Conservation (phyloP, 306 rosid genomes). For the Malus sieversii region DNA sequence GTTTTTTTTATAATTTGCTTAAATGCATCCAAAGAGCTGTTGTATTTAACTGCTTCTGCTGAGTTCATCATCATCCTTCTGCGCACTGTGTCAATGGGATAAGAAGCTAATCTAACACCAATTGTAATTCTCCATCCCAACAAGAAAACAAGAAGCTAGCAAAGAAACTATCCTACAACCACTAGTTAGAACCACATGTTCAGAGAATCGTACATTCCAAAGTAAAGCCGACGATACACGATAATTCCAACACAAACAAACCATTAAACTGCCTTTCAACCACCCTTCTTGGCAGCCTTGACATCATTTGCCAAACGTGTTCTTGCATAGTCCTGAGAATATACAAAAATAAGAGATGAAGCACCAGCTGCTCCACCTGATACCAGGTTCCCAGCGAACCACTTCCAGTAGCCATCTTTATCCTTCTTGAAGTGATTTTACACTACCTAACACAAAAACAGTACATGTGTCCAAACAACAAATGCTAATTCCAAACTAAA, state of each 20-base stretch:
- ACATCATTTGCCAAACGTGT: constrained; percentile 77
- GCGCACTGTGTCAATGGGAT: constrained; percentile 82
- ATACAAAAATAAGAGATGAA: constrained; percentile 69
- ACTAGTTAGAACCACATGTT: constrained; percentile 73
- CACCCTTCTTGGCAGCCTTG: constrained; percentile 77
- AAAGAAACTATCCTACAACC: constrained; percentile 69
- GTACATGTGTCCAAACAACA: too few species aligned
- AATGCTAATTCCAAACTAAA: too few species aligned
- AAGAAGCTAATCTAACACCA: constrained; percentile 80
- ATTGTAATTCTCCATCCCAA: constrained; percentile 83
- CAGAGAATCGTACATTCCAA: constrained; percentile 88
- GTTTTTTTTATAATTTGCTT: constrained; percentile 49
- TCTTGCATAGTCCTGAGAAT: constrained; percentile 72
- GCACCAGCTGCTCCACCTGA: constrained; percentile 92
- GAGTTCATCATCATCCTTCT: constrained; percentile 98
- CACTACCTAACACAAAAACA: too few species aligned
- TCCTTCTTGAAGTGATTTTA: constrained; percentile 61
- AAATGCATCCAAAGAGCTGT: constrained; percentile 69
- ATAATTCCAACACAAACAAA: constrained; percentile 71
- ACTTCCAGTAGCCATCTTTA: constrained; percentile 79
- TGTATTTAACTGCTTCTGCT: constrained; percentile 83
- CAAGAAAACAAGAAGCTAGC: constrained; percentile 53
- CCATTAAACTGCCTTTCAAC: constrained; percentile 88
- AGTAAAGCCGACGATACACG: constrained; percentile 81
- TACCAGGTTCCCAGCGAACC: constrained; percentile 92